Evolutionary conservation across 768 basidiomycete species (phyloP).

Genomic region (Dioszegia aurantiaca): DNA sequence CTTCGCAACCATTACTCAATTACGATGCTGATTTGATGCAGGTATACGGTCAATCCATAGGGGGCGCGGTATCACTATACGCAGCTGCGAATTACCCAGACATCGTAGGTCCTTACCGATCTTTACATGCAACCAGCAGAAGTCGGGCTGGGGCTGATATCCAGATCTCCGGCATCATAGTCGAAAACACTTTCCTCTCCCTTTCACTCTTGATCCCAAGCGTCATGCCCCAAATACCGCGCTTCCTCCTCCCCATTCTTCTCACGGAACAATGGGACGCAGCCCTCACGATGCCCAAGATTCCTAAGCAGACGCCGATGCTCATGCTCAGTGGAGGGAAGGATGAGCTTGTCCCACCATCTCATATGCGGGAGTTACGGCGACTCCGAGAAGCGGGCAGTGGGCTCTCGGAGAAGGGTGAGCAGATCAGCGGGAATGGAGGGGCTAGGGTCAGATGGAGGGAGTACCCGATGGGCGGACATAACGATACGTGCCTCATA

Average conservation of each 20-base stretch:
- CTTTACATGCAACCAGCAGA: neutral
- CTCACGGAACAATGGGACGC: conserved; percentile 77
- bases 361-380: conserved; percentile 64
- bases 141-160: neutral
- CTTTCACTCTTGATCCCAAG: conserved; percentile 77
- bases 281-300: conserved; percentile 59
- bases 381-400: conserved; percentile 19
- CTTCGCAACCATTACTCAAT: neutral
- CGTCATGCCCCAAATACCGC: conserved; percentile 69
- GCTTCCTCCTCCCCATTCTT: conserved; percentile 70
- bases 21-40: conserved; percentile 54
- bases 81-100: conserved; percentile 73
- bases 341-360: conserved; percentile 72
- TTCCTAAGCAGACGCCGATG: conserved; percentile 59
- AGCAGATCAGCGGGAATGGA: conserved; percentile 21
- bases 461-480: conserved; percentile 50
- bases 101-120: conserved; percentile 57
- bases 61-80: conserved; percentile 88
- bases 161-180: conserved; percentile 72
- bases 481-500: conserved; percentile 54
- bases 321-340: conserved; percentile 72
- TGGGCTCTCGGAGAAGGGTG: neutral
- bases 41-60: conserved; percentile 58
- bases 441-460: conserved; percentile 48
- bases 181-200: conserved; percentile 92